These are phyloP conservation scores for Fusarium redolens DNA, from an alignment of 2,329 filamentous ascomycete genomes.

Conservation along the genomic window DNA sequence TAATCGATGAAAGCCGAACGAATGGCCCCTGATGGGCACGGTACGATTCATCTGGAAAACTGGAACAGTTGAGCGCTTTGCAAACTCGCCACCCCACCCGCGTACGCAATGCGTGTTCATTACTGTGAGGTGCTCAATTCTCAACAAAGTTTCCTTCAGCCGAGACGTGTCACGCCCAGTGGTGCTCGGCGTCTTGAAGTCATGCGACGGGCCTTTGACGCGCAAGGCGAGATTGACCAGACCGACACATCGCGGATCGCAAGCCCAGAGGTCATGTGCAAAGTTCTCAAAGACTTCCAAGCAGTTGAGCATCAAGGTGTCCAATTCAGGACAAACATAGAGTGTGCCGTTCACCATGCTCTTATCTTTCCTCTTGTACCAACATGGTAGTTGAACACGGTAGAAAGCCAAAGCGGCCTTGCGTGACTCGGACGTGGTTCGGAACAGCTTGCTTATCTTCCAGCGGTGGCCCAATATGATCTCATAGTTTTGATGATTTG, in stretches of 20 bases:
- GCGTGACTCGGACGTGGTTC: not conserved
- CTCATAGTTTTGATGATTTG: fast-evolving
- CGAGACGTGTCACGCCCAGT: not conserved
- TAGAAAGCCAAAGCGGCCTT: not conserved
- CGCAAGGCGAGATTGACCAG: not conserved
- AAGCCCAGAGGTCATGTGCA: not conserved
- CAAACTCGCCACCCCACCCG: not conserved
- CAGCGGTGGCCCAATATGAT: fast-evolving
- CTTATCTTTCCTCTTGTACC: not conserved
- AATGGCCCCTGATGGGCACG: not conserved
- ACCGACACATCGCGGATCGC: not conserved
- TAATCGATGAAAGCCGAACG: not conserved
- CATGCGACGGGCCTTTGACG: fast-evolving
- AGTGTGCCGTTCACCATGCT: not conserved
- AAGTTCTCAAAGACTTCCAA: fast-evolving
- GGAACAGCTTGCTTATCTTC: conserved; percentile 2
- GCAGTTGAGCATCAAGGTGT: not conserved
- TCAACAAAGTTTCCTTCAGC: not conserved
- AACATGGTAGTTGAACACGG: not conserved
- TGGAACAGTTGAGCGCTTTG: not conserved
- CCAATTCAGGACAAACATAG: conserved; percentile 6
- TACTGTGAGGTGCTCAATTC: not conserved
- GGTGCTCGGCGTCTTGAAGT: not conserved
- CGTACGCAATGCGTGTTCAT: not conserved
- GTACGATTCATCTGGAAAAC: not conserved